phyloP scores from a whole-genome alignment of 306 rosid species.

The Citrullus colocynthis region DNA sequence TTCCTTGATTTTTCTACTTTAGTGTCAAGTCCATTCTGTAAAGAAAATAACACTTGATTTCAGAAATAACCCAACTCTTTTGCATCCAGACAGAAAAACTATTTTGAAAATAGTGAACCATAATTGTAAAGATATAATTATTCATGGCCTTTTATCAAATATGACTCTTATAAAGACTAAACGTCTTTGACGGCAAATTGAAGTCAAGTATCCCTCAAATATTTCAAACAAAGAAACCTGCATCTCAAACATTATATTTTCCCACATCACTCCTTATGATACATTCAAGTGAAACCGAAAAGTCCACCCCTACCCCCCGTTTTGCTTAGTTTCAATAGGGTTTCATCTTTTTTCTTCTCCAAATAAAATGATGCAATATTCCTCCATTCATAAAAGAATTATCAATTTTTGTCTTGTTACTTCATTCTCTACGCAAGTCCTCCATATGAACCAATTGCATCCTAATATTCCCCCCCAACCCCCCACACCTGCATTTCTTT shows the following conservation, averaged over 20 bases:
- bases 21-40: slow-evolving; percentile 77
- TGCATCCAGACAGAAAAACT: not conserved
- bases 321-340: not conserved
- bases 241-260: not conserved
- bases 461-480: no score
- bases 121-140: not conserved
- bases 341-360: not conserved
- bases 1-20: slow-evolving; percentile 83
- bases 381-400: not conserved
- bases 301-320: not conserved
- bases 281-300: not conserved
- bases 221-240: not conserved
- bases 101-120: not conserved
- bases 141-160: not conserved
- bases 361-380: not conserved
- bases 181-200: not conserved
- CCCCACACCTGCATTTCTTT: no score
- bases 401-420: not conserved
- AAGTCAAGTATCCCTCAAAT: not conserved
- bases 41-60: not conserved
- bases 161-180: not conserved
- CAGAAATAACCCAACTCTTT: not conserved
- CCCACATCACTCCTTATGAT: not conserved
- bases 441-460: not conserved
- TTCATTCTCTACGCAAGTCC: not conserved